phyloP scores from a whole-genome alignment of 2,329 filamentous ascomycete species.

The Fusarium coicis region DNA sequence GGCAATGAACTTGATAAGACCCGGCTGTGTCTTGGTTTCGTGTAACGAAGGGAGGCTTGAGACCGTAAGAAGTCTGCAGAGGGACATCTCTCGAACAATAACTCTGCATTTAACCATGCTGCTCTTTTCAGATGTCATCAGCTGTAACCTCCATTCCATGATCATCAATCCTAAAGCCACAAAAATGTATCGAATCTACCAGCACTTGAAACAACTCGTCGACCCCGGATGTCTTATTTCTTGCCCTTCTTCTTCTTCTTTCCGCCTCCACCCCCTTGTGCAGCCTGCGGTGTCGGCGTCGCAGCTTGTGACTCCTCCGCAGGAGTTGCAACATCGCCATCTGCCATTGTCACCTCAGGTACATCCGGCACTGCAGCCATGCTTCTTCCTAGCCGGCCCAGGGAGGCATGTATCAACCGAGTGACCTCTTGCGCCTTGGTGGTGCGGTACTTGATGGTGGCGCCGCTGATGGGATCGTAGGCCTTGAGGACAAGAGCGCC shows the following conservation, averaged over 20 bases:
- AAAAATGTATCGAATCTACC: background rate
- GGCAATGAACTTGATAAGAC: background rate
- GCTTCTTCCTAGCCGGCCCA: conserved; percentile 79
- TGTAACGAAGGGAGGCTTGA: background rate
- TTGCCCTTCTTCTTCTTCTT: conserved; percentile 67
- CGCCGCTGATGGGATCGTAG: conserved; percentile 84
- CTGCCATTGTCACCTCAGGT: conserved; percentile 56
- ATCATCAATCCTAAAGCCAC: background rate
- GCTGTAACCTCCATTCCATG: background rate
- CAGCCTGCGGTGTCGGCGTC: conserved; percentile 43
- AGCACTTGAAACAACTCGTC: background rate
- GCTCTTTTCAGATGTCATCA: background rate
- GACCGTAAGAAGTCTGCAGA: background rate
- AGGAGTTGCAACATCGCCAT: conserved; percentile 47
- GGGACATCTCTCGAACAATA: background rate
- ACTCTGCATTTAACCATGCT: background rate
- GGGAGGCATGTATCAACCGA: conserved; percentile 74
- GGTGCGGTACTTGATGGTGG: conserved; percentile 89
- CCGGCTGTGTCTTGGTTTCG: background rate
- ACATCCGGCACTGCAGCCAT: conserved; percentile 67
- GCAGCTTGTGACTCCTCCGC: conserved; percentile 41
- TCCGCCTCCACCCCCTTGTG: conserved; percentile 51
- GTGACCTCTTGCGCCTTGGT: conserved; percentile 91
- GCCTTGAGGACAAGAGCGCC: conserved; percentile 88
- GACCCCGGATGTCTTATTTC: conserved; percentile 58